Conservation (phyloP, 176 grass and related monocot species). For the Ensete ventricosum region DNA sequence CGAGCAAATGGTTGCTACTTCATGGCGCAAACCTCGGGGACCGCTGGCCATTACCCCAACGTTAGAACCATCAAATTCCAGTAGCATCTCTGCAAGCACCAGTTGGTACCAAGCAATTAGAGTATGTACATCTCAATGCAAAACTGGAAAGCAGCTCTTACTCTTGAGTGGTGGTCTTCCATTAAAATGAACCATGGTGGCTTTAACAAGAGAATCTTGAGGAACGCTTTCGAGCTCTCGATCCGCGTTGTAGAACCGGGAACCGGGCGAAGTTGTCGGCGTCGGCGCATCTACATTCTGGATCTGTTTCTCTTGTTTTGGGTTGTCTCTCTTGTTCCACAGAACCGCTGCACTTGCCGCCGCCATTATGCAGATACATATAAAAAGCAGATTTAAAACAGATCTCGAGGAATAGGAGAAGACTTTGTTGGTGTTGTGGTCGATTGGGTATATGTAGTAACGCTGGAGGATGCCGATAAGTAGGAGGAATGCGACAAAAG, state of each 20-base stretch:
- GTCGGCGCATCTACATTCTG: conserved; percentile 30
- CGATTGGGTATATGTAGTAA: conserved; percentile 36
- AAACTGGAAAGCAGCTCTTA: conserved; percentile 11
- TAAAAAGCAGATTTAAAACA: conserved; percentile 36
- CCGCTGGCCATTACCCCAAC: conserved; percentile 49
- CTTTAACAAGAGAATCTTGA: conserved; percentile 23
- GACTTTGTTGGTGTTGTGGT: conserved; percentile 28
- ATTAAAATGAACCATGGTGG: conserved; percentile 37
- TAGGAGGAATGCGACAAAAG: conserved; percentile 34
- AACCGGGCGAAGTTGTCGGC: conserved; percentile 27
- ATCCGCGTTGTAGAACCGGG: conserved; percentile 19
- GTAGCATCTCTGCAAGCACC: conserved; percentile 24
- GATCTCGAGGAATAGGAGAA: conserved; percentile 29
- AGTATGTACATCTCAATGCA: too few species aligned
- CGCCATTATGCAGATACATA: conserved; percentile 24
- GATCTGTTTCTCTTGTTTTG: conserved; percentile 25
- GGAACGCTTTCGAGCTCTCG: conserved; percentile 44
- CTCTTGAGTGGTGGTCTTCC: conserved; percentile 31
- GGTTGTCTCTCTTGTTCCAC: conserved; percentile 28
- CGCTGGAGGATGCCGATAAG: conserved; percentile 28
- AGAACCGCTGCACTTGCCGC: conserved; percentile 29
- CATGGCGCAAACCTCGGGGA: conserved; percentile 31
- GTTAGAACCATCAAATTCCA: conserved; percentile 22
- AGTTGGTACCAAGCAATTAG: neutral
- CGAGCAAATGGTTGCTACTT: conserved; percentile 39